These are phyloP conservation scores for Moelleriella libera DNA, from an alignment of 2,329 filamentous ascomycete species.

Conservation along the genomic window DNA sequence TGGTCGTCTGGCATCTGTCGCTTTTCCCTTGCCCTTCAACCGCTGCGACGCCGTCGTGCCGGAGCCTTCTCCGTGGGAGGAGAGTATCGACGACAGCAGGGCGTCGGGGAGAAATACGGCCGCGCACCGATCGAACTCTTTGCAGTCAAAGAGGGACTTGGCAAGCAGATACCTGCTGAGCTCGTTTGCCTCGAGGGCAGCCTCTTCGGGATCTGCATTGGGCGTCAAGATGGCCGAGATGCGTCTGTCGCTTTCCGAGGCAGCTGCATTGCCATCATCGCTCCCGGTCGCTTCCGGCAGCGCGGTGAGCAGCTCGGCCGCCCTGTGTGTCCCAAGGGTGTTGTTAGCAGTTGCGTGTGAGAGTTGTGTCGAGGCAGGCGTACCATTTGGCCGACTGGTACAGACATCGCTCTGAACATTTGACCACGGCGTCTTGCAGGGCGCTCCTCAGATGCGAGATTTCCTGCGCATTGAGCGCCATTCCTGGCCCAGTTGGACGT, in stretches of 20 bases:
- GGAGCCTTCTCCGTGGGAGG: slow-evolving; percentile 26
- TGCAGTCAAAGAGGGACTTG: slow-evolving; percentile 89
- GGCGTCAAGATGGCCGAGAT: slow-evolving; percentile 33
- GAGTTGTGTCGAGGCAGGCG: too few species aligned
- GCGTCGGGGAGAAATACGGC: slow-evolving; percentile 75
- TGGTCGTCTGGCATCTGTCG: slow-evolving; percentile 8
- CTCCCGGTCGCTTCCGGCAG: slow-evolving; percentile 46
- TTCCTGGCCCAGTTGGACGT: slow-evolving; percentile 10
- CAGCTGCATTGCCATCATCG: slow-evolving; percentile 30
- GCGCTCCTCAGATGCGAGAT: slow-evolving; percentile 53
- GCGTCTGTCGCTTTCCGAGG: slow-evolving; percentile 19
- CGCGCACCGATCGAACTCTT: slow-evolving; percentile 87
- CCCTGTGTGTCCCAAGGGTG: slow-evolving; percentile 38
- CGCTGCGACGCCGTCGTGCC: slow-evolving; percentile 29
- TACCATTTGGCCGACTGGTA: slow-evolving; percentile 93
- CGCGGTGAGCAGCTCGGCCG: slow-evolving; percentile 82
- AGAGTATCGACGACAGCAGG: slow-evolving; percentile 53
- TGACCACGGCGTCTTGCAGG: slow-evolving; percentile 73
- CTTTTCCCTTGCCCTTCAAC: slow-evolving; percentile 42
- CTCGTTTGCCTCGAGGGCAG: slow-evolving; percentile 63
- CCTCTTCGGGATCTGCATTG: slow-evolving; percentile 58
- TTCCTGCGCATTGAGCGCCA: slow-evolving; percentile 42
- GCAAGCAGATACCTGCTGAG: slow-evolving; percentile 75
- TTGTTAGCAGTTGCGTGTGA: neutral
- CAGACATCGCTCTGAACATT: slow-evolving; percentile 86